Base-by-base conservation (phyloP, 345 rosid genomes). In the Acer saccharum region DNA sequence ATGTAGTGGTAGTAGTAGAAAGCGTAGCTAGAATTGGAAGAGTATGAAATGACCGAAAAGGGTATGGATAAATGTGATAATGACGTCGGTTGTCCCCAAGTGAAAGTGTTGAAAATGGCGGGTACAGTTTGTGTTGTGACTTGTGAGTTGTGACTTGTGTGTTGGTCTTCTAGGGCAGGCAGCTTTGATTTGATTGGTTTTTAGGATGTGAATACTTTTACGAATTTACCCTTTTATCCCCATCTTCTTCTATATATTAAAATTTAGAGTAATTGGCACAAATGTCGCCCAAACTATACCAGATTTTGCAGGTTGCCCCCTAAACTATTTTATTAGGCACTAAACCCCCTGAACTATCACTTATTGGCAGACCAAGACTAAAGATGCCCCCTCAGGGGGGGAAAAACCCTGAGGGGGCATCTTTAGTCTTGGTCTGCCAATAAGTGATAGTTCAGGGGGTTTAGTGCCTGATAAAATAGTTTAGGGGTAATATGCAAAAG, bases 11-110 rank as follows among this genome's bases (percentile, higher is more conserved):
- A 55, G 74, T 41, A 61, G 52, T 6, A 58, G 63, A n/a, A n/a
- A 21, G 10, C 20, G 27, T n/a, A 20, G 13, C 14, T 10, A 12
- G 71, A 60, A 76, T 43, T 68, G 54, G 69, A 77, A 68, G 60
- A 27, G 6, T 17, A 13, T 0, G 79, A 79, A 87, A 86, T 85
- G 74, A 87, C 90, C 20, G 29, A 62, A 75, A 73, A 17, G 81
- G 75, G 73, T 32, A 17, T 10, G n/a, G 13, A 4, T 14, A 29
- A 20, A 29, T 1, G 3, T 0, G 0, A 12, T 58, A 79, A 86
- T 84, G 74, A 83, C 90, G 82, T 1, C 17, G 12, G 73, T 7
- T 62, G 23, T 65, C 78, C 79, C n/a, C 32, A 71, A 23, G 21
- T 29, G 32, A 35, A 67, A 14, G 35, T 48, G 16, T 69, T 39